Evolutionary conservation across 306 rosid genomes (phyloP), one percentile per base, ranked within the genome.

Genomic region (Trichosanthes truncata): DNA sequence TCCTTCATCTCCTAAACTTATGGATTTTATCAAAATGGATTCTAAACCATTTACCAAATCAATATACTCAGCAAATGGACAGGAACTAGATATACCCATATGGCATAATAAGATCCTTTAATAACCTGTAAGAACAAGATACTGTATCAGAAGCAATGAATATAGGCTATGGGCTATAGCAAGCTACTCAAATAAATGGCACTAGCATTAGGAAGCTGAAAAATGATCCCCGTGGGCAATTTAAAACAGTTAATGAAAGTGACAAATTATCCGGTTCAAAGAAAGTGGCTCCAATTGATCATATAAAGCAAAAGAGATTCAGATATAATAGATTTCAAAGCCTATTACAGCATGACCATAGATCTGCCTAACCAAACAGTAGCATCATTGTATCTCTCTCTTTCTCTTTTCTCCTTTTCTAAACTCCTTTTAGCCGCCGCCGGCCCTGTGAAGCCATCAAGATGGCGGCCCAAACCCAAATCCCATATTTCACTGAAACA

Each of bases 61-160:
- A 76, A 7, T 41, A 86, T 85, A 80, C 62, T 82, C 83, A 0
- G 91, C 86, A 82, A 94, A 90, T 73, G 97, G 97, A 84, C 97
- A 89, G 52, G 98, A 91, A 76, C 88, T 85, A 38, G 86, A 83
- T 45, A 87, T 79, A 87, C 98, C 98, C 98, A 94, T 94, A 82
- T 79, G 62, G 78, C 78, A 74, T 74, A 74, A 49, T 52, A 74
- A 51, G 78, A 33, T 74, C 82, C 80, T 77, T 57, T 38, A 36
- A 59, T 72, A 55, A 81, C 89, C 93, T 93, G 90, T 55, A 48
- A 67, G 81, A 48, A 79, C 69, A 38, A 56, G 25, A 57, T 40
- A 36, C 33, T 59, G 4, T 11, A 77, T 38, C 76, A 71, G 35
- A 71, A 43, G 10, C 38, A 31, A 43, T 43, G 38, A 23, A 33